Base-by-base conservation (phyloP, 2,329 filamentous ascomycete species). In the Monosporascus sp. region DNA sequence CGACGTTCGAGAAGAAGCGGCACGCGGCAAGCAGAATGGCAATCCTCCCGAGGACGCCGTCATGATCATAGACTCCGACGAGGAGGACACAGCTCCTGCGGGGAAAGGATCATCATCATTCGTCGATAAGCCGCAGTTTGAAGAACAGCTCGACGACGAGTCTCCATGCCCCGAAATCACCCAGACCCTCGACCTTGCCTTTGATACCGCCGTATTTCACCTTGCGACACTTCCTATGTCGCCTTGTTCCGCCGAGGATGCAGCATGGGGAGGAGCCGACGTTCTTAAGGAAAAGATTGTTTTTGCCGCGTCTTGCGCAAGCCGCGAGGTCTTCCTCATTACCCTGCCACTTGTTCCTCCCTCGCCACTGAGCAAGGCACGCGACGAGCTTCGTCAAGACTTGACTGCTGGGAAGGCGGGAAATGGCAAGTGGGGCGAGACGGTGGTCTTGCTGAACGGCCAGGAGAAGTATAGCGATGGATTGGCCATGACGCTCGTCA, bases 41-140 rank as follows among this genome's bases (percentile, higher is more conserved):
- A 63, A 66, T 3, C 54, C 65, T 25, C 51, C 62, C 5, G 75
- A 77, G 18, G 80, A 83, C 62, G 72, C 76, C 4, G 74, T 86
- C 27, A 85, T 86, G 77, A 74, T 85, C 17, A 77, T 86, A 51
- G 83, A 86, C 61, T 85, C 81, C 1, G 83, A 86, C 59, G 81
- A 84, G 7, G 82, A 85, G 31, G 75, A 76, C 27, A 58, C 71
- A 2, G 54, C 70, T 49, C 58, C 69, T 22, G 54, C 65, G 11
- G 50, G 48, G 43, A 48, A 57, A 56, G 44, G 48, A 61, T 37
- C 58, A 62, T 37, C 58, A 62, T 22, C 53, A 1, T 77, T 74
- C 50, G 74, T 78, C 51, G 80, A 85, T 62, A 77, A 77, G 52
- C 79, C 82, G 7, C 74, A 82, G 54, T 86, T 86, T 54, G 80